A percentile compares a stretch with the other conserved stretches of the same genome.
These are phyloP conservation scores for Astrothelium subdiscretum DNA, from an alignment of 495 filamentous ascomycete species.

Conservation along the genomic window DNA sequence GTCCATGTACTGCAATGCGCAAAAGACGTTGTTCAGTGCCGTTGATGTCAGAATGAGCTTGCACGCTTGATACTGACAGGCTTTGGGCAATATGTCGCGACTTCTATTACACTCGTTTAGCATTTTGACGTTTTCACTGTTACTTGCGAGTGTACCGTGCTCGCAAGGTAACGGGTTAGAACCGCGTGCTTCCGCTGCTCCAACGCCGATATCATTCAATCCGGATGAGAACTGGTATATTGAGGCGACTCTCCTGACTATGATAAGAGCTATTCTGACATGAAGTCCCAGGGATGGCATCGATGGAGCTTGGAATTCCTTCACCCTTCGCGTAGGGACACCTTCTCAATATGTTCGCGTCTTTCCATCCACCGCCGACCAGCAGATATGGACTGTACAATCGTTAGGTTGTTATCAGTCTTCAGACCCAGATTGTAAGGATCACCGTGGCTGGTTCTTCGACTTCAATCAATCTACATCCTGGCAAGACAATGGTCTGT, in stretches of 20 bases:
- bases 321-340: conserved; percentile 28
- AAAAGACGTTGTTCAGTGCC: not conserved
- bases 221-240: conserved; percentile 13
- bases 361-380: conserved; percentile 26
- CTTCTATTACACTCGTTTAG: not conserved
- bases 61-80: not conserved
- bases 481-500: conserved; percentile 31
- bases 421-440: conserved; percentile 27
- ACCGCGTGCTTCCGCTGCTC: not conserved
- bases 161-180: not conserved
- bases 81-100: not conserved
- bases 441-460: conserved; percentile 37
- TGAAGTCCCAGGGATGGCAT: conserved; percentile 26
- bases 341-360: conserved; percentile 29
- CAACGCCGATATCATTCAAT: conserved; percentile 10
- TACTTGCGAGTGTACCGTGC: not conserved
- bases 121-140: not conserved
- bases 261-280: not conserved
- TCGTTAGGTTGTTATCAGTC: conserved; percentile 30
- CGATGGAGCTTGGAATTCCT: conserved; percentile 32
- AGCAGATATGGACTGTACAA: conserved; percentile 29
- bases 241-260: not conserved
- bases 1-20: not conserved
- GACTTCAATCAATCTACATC: conserved; percentile 37
- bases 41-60: not conserved